phyloP scores from a whole-genome alignment of 1,284 basidiomycete species.

The Mycena sp. region DNA sequence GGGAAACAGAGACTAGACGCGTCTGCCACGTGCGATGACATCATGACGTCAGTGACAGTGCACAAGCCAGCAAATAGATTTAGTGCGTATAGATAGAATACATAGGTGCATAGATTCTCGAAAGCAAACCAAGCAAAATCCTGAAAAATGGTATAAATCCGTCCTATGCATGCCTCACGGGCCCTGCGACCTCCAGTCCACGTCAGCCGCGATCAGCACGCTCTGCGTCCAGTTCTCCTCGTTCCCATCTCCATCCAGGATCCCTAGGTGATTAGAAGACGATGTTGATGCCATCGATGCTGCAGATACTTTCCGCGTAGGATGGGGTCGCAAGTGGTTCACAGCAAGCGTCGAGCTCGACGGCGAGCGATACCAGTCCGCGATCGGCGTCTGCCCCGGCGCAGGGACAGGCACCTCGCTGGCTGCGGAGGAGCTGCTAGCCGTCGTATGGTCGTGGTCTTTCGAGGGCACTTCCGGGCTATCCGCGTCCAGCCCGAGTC shows the following conservation, averaged over 20 bases:
- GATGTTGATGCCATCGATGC: slow-evolving; percentile 40
- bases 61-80: too few relatives aligned
- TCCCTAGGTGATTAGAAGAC: slow-evolving; percentile 53
- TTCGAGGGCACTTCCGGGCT: slow-evolving; percentile 31
- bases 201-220: slow-evolving; percentile 64
- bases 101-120: slow-evolving; percentile 12
- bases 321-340: slow-evolving; percentile 41
- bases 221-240: slow-evolving; percentile 69
- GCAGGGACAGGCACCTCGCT: slow-evolving; percentile 6
- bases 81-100: too few relatives aligned
- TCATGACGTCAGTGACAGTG: neutral
- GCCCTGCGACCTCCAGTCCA: slow-evolving; percentile 35
- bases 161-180: slow-evolving; percentile 6
- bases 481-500: slow-evolving; percentile 48
- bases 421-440: neutral
- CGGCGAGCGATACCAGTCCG: slow-evolving; percentile 53
- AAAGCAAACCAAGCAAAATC: slow-evolving; percentile 9
- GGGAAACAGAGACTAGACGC: neutral
- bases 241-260: slow-evolving; percentile 51
- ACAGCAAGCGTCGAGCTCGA: slow-evolving; percentile 39
- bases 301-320: slow-evolving; percentile 35
- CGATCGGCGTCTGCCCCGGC: slow-evolving; percentile 54
- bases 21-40: neutral
- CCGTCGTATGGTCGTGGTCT: neutral
- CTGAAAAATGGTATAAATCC: slow-evolving; percentile 25